Evolutionary conservation across 352 stramenopile genomes (phyloP).

Genomic region (Elongisporangium undulatum): DNA sequence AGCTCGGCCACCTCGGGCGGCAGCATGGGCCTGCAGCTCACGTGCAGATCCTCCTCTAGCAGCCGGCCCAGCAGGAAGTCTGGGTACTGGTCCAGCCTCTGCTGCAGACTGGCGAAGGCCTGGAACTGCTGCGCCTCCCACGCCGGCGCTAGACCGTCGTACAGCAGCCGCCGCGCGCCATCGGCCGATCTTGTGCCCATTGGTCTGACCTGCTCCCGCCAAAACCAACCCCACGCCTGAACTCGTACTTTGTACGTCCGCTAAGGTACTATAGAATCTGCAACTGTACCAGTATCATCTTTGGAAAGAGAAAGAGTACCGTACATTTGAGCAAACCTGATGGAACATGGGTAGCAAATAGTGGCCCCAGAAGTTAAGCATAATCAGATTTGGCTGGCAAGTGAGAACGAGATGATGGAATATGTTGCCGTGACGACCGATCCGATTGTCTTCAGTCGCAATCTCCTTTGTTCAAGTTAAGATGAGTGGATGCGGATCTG

Average conservation of each 20-base stretch:
- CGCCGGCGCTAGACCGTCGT: slow-evolving; percentile 45
- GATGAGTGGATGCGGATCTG: too few relatives aligned
- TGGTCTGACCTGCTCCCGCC: not conserved
- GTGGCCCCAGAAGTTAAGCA: not conserved
- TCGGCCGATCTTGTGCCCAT: not conserved
- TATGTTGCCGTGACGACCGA: not conserved
- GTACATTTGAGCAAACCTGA: not conserved
- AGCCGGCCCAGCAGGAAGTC: slow-evolving; percentile 60
- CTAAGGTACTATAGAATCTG: too few relatives aligned
- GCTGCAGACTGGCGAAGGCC: slow-evolving; percentile 22
- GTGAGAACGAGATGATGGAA: too few relatives aligned
- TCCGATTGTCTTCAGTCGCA: not conserved
- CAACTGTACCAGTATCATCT: not conserved
- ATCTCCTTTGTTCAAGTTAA: too few relatives aligned
- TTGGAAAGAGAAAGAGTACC: not conserved
- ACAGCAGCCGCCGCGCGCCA: slow-evolving; percentile 26
- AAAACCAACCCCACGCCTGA: not conserved
- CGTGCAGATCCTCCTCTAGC: slow-evolving; percentile 56
- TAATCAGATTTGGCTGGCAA: not conserved
- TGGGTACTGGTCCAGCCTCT: slow-evolving; percentile 19
- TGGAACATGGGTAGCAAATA: not conserved
- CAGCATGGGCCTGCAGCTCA: slow-evolving; percentile 61
- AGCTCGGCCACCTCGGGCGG: slow-evolving; percentile 38
- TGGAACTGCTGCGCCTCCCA: slow-evolving; percentile 51
- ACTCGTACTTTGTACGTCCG: not conserved